Percentiles rank a stretch among this genome's conserved stretches.
Evolutionary conservation across 2,329 filamentous ascomycete genomes (phyloP).

Genomic region (Lasiodiplodia gonubiensis): DNA sequence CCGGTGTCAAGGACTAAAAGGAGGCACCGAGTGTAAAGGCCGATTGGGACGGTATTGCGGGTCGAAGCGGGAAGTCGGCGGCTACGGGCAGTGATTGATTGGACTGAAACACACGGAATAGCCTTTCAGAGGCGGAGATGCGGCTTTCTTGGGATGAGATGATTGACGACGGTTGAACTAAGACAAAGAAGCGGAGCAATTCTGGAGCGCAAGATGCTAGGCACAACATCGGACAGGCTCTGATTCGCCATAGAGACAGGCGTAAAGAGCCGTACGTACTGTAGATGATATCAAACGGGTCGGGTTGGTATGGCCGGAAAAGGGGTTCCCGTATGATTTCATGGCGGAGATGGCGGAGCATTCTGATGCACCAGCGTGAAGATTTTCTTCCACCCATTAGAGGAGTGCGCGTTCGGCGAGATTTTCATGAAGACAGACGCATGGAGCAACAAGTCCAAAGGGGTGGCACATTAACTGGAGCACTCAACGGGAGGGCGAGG

Average conservation of each 20-base stretch:
- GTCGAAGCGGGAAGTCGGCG: background rate
- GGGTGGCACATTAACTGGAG: constrained; percentile 12
- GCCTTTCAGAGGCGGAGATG: background rate
- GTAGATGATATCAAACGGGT: background rate
- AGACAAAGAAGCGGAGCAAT: constrained; percentile 1
- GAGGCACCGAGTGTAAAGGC: background rate
- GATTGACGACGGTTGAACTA: background rate
- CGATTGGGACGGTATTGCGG: constrained; percentile 7
- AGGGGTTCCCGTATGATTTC: constrained; percentile 22
- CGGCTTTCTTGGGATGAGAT: background rate
- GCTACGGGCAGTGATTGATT: background rate
- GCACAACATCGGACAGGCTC: background rate
- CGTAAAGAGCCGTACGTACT: background rate
- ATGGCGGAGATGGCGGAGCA: constrained; percentile 20
- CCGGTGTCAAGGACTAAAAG: background rate
- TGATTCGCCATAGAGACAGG: background rate
- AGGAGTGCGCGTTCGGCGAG: background rate
- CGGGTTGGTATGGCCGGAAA: constrained; percentile 16
- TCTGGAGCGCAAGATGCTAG: background rate
- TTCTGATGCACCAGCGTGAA: background rate
- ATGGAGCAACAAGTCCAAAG: constrained; percentile 10
- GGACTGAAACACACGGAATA: background rate
- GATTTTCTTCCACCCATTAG: background rate
- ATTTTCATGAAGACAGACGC: background rate
- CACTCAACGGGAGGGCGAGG: background rate